phyloP scores from a whole-genome alignment of 257 asterid species.

The Capsicum chinense region DNA sequence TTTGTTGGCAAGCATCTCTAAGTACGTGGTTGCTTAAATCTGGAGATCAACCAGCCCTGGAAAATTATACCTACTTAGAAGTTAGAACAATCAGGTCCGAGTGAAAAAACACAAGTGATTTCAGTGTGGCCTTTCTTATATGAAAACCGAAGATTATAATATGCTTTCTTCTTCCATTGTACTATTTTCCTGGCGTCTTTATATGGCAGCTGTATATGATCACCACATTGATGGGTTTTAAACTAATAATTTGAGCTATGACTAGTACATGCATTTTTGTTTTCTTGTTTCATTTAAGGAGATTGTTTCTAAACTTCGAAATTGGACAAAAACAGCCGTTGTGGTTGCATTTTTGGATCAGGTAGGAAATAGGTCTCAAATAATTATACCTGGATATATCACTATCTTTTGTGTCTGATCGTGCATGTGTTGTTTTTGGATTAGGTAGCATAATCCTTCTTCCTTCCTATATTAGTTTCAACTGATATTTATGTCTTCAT shows the following conservation, averaged over 20 bases:
- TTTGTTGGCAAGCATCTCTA: neutral
- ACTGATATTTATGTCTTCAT: neutral
- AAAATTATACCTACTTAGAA: neutral
- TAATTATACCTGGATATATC: neutral
- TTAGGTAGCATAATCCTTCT: neutral
- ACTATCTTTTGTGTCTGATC: neutral
- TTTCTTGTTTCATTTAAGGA: neutral
- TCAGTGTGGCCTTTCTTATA: constrained; percentile 1
- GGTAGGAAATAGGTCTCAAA: neutral
- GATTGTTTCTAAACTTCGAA: neutral
- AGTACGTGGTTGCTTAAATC: neutral
- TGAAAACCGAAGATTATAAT: neutral
- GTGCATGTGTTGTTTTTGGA: neutral
- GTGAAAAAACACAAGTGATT: neutral
- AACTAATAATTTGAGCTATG: neutral
- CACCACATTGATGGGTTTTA: neutral
- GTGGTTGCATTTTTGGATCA: neutral
- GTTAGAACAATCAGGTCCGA: neutral
- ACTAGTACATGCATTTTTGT: neutral
- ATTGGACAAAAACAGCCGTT: neutral
- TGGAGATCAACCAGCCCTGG: neutral
- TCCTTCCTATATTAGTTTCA: neutral
- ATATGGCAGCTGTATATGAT: neutral
- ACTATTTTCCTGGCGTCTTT: neutral
- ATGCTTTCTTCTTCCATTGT: neutral